These are phyloP conservation scores for Rhizopogon vulgaris DNA, from an alignment of 768 basidiomycete genomes.

Conservation along the genomic window DNA sequence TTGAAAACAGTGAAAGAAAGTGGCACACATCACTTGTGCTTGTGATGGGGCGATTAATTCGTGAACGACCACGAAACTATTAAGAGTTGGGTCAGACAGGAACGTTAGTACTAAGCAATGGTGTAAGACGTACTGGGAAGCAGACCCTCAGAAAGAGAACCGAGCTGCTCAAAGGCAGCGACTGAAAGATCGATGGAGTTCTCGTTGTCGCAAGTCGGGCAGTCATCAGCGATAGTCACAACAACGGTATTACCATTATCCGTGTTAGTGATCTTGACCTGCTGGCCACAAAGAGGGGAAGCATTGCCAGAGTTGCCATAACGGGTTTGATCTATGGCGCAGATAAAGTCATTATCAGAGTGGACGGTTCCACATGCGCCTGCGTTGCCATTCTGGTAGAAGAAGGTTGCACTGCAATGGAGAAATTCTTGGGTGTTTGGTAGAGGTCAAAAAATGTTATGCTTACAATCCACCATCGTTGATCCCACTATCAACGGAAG, in stretches of 20 bases:
- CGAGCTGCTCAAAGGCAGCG: constrained; percentile 60
- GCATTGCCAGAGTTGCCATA: constrained; percentile 41
- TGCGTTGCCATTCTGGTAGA: constrained; percentile 61
- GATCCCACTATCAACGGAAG: constrained; percentile 20
- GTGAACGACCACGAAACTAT: neutral
- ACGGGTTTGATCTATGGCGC: constrained; percentile 53
- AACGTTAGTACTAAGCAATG: neutral
- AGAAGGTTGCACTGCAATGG: constrained; percentile 51
- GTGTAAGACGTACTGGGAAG: constrained; percentile 45
- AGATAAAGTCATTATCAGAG: constrained; percentile 52
- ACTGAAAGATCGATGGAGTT: constrained; percentile 74
- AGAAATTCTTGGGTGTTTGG: neutral
- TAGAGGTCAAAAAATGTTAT: neutral
- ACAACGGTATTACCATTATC: constrained; percentile 45
- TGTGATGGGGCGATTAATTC: constrained; percentile 15
- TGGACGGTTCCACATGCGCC: constrained; percentile 73
- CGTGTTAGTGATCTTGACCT: constrained; percentile 58
- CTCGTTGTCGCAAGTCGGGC: constrained; percentile 64
- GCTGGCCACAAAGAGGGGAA: constrained; percentile 60
- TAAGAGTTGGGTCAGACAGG: neutral
- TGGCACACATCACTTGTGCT: constrained; percentile 17
- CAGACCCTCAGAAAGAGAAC: constrained; percentile 40
- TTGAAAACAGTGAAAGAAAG: constrained; percentile 2
- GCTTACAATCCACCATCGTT: constrained; percentile 39
- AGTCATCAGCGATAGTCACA: constrained; percentile 71